Evolutionary conservation across 345 rosid genomes (phyloP).

Genomic region (Eucalyptus tenuipes): DNA sequence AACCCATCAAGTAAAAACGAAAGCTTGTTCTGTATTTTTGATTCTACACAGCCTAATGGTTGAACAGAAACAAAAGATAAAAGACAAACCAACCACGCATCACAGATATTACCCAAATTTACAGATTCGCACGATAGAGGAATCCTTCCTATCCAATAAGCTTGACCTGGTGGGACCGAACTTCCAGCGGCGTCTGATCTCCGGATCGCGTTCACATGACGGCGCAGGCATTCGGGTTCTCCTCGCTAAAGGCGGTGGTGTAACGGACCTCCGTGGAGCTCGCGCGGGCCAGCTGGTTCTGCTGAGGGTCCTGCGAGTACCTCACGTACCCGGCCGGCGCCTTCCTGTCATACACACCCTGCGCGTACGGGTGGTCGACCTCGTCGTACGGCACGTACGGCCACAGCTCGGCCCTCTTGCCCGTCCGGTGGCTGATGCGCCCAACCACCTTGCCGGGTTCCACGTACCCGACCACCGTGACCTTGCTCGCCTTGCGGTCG

Average conservation of each 20-base stretch:
- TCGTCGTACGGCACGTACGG: constrained; percentile 88
- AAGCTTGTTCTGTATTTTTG: neutral
- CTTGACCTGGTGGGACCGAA: neutral
- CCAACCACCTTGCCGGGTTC: constrained; percentile 65
- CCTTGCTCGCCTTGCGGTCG: constrained; percentile 70
- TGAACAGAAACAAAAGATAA: neutral
- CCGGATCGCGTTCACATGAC: constrained; percentile 37
- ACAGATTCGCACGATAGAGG: neutral
- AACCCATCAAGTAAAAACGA: neutral
- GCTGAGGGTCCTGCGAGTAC: constrained; percentile 44
- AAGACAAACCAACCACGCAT: neutral
- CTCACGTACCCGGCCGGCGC: constrained; percentile 88
- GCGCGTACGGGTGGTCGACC: constrained; percentile 89
- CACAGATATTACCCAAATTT: neutral
- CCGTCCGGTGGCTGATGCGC: constrained; percentile 75
- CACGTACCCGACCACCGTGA: constrained; percentile 83
- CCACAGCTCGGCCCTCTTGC: constrained; percentile 86
- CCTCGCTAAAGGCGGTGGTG: constrained; percentile 95
- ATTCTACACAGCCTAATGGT: neutral
- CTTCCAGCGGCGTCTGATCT: neutral
- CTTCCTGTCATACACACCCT: constrained; percentile 79
- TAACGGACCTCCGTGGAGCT: constrained; percentile 93
- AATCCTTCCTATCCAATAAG: neutral
- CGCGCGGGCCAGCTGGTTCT: constrained; percentile 73
- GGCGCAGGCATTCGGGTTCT: constrained; percentile 56